Evolutionary conservation across 345 rosid genomes (phyloP).

Genomic region (Streptanthus diversifolius): DNA sequence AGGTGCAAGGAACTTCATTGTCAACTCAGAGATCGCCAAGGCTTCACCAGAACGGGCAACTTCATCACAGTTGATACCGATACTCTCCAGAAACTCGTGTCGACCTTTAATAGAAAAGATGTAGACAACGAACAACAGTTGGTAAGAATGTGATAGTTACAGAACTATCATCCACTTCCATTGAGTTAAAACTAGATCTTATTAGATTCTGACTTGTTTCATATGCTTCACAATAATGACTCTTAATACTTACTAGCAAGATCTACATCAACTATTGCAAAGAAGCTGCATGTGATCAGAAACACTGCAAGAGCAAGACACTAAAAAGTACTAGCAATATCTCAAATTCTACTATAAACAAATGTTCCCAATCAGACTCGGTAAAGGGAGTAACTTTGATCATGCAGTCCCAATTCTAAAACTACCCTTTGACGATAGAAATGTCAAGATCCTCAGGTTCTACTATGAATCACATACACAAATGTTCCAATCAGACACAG

Average conservation of each 20-base stretch:
- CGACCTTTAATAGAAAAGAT: conserved; percentile 37
- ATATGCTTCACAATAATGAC: neutral
- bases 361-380: neutral
- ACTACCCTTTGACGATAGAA: too few relatives aligned
- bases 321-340: neutral
- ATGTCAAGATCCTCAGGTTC: too few relatives aligned
- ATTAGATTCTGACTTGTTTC: too few relatives aligned
- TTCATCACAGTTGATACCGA: conserved; percentile 63
- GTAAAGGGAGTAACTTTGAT: too few relatives aligned
- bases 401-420: too few relatives aligned
- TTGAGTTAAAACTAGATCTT: too few relatives aligned
- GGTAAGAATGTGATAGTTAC: neutral
- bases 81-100: conserved; percentile 68
- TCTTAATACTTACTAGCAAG: neutral
- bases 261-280: neutral
- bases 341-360: neutral
- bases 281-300: neutral
- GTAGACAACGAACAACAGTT: too few relatives aligned
- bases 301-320: neutral
- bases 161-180: neutral
- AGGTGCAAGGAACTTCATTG: conserved; percentile 72
- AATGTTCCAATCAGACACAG: too few relatives aligned
- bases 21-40: conserved; percentile 65
- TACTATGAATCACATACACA: too few relatives aligned
- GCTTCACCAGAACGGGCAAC: conserved; percentile 72